Percentiles rank a stretch among this genome's conserved stretches.
These are phyloP conservation scores for Nicotiana rustica DNA, from an alignment of 305 asterid genomes.

Conservation along the genomic window DNA sequence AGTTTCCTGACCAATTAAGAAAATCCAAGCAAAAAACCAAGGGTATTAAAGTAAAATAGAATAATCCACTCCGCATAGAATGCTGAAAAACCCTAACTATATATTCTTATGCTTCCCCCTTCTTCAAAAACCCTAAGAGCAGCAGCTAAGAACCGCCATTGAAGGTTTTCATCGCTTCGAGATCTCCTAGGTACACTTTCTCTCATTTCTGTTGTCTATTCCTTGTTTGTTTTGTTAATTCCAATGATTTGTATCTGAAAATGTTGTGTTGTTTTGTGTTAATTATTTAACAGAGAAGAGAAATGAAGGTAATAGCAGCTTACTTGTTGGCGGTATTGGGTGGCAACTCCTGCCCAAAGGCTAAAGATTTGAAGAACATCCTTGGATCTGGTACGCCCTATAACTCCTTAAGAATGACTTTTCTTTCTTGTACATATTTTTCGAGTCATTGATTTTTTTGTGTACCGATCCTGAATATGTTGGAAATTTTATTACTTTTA, in stretches of 20 bases:
- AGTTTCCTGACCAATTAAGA: too few relatives aligned
- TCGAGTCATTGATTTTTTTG: not conserved
- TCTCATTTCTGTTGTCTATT: not conserved
- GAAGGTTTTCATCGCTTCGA: not conserved
- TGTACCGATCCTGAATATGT: not conserved
- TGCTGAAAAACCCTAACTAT: conserved; percentile 13
- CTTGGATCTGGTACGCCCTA: conserved; percentile 54
- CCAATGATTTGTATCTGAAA: not conserved
- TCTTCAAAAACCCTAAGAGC: conserved; percentile 23
- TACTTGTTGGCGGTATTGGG: conserved; percentile 67
- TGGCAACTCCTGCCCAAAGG: conserved; percentile 55
- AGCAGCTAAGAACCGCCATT: not conserved
- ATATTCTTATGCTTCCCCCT: not conserved
- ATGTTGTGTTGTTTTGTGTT: not conserved
- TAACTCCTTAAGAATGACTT: not conserved
- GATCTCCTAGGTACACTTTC: not conserved
- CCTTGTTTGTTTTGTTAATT: not conserved
- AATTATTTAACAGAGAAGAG: conserved; percentile 33
- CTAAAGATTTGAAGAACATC: conserved; percentile 51
- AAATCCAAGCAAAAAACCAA: too few relatives aligned
- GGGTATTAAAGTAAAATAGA: not conserved
- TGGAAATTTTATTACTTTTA: not conserved
- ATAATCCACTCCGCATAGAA: not conserved
- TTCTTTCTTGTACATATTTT: not conserved
- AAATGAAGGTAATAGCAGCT: conserved; percentile 64